Evolutionary conservation across 805 yeast genomes (phyloP), one percentile per base, ranked within the genome.

Genomic region (Brettanomyces nanus): DNA sequence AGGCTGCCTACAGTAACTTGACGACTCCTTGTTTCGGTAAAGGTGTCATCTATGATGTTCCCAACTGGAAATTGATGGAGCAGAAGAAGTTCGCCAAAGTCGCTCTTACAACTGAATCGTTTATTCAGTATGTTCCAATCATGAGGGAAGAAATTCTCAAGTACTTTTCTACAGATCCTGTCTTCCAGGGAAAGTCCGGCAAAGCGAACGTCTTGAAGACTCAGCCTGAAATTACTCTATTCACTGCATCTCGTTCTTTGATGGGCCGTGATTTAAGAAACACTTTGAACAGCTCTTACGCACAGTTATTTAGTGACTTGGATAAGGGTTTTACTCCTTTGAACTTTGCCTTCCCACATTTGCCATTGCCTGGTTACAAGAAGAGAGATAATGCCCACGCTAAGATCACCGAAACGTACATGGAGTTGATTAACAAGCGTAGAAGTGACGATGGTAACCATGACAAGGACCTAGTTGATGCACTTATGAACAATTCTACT

Each of bases 21-120:
- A 92, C 98, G n/a, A 90, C 97, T n/a, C 98, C 98, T 11, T 96
- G 87, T 13, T 92, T 92, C 51, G 98, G 98, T 52, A 78, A 87
- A 55, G 98, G 97, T 53, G 98, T 92, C 38, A 84, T 92, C 37
- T 92, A 92, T 59, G 98, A 92, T 65, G 90, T 97, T 64, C 86
- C 98, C 45, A 92, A 92, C 66, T 65, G 77, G 53, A 77, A 87
- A 48, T 74, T 92, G 54, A 92, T 92, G 98, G 98, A 92, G 61
- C 98, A 92, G 64, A 92, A 92, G 76, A 92, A 87, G 67, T 92
- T 92, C 54, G 95, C 89, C 45, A 92, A 92, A 64, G 75, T 75
- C 38, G 94, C 96, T 18, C 71, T 92, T 50, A 83, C 95, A 20
- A 76, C 74, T 46, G 95, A 85, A 32, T 76, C 94, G 1, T 92